phyloP scores from a whole-genome alignment of 2,329 filamentous ascomycete genomes.

The Arthrobotrys conoides region DNA sequence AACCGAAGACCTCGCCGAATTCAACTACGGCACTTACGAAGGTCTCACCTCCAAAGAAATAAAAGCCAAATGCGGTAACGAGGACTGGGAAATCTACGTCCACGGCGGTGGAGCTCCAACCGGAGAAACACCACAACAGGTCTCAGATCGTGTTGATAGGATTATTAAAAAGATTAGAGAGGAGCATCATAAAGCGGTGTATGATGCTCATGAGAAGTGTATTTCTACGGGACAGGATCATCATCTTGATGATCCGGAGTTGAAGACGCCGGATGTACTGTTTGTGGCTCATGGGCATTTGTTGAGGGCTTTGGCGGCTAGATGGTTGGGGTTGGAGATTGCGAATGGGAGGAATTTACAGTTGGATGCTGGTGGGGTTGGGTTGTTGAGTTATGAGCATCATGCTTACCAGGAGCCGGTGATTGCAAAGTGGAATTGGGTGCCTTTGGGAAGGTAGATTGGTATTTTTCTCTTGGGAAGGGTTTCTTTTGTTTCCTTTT shows the following conservation, averaged over 20 bases:
- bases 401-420: constrained; percentile 83
- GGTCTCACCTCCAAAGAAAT: constrained; percentile 82
- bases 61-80: constrained; percentile 71
- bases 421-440: constrained; percentile 68
- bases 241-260: constrained; percentile 67
- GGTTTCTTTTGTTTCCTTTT: neutral
- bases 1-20: constrained; percentile 82
- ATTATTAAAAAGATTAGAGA: constrained; percentile 82
- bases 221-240: constrained; percentile 66
- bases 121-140: constrained; percentile 83
- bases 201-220: constrained; percentile 71
- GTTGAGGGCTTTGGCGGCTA: constrained; percentile 85
- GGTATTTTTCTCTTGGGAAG: neutral
- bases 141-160: constrained; percentile 79
- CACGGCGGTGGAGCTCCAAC: constrained; percentile 48
- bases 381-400: constrained; percentile 80
- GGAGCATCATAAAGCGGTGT: constrained; percentile 74
- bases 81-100: constrained; percentile 56
- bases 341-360: constrained; percentile 83
- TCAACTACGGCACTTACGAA: constrained; percentile 91
- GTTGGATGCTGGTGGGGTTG: constrained; percentile 89
- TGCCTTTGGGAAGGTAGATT: constrained; percentile 46
- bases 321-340: constrained; percentile 83
- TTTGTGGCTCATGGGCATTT: constrained; percentile 94
- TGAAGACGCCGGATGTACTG: constrained; percentile 73